phyloP scores from a whole-genome alignment of 2,329 filamentous ascomycete genomes.

The Calonectria leucothoes region DNA sequence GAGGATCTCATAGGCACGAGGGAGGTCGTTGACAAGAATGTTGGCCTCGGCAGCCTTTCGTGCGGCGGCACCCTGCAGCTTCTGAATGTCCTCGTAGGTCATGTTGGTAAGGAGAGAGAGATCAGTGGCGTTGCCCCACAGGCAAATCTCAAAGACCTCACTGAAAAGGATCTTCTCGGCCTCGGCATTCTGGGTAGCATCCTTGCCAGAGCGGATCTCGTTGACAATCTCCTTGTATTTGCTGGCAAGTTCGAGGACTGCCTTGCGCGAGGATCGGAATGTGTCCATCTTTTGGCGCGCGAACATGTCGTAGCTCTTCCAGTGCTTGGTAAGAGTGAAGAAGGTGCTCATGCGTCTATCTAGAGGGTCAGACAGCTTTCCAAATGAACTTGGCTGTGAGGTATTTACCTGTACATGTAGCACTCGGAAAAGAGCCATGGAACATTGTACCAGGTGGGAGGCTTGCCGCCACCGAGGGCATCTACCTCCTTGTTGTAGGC shows the following conservation, averaged over 20 bases:
- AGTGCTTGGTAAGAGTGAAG: conserved; percentile 82
- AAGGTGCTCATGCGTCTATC: conserved; percentile 78
- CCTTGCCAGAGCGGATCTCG: conserved; percentile 69
- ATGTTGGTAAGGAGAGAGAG: conserved; percentile 90
- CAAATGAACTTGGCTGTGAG: neutral
- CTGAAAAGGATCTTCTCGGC: conserved; percentile 84
- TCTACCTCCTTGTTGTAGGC: conserved; percentile 89
- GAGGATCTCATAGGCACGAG: conserved; percentile 76
- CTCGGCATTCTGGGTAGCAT: conserved; percentile 67
- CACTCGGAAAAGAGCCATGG: conserved; percentile 95
- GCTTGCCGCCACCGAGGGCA: conserved; percentile 65
- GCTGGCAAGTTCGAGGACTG: conserved; percentile 84
- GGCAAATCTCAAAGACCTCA: conserved; percentile 95
- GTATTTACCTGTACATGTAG: conserved; percentile 82
- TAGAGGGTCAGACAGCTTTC: neutral
- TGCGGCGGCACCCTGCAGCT: conserved; percentile 89
- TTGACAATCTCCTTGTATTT: conserved; percentile 80
- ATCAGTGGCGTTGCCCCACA: conserved; percentile 98
- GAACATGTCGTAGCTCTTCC: conserved; percentile 93
- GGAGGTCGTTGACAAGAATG: conserved; percentile 89
- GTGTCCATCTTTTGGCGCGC: conserved; percentile 89
- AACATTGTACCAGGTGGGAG: conserved; percentile 83
- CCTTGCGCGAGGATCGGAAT: conserved; percentile 90
- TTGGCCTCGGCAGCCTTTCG: conserved; percentile 91
- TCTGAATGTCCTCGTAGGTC: conserved; percentile 96